A percentile compares a stretch with the other conserved stretches of the same genome.
Evolutionary conservation across 768 basidiomycete genomes (phyloP).

Genomic region (Pleurotus salmoneostramineus): DNA sequence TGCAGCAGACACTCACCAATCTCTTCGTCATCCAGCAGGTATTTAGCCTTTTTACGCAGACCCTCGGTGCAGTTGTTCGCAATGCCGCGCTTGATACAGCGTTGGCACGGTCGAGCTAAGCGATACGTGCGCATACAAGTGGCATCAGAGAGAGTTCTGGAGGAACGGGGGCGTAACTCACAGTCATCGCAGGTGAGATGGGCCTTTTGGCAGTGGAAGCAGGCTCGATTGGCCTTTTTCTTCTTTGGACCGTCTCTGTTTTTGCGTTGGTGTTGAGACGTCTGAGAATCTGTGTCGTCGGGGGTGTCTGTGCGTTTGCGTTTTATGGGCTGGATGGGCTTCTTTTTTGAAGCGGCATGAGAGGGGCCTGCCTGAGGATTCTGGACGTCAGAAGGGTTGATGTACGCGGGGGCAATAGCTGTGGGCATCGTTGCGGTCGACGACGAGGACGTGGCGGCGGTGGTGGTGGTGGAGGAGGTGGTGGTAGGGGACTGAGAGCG

Average conservation of each 20-base stretch:
- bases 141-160: conserved; percentile 15
- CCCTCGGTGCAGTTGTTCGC: conserved; percentile 89
- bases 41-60: conserved; percentile 96
- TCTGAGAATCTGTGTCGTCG: conserved; percentile 49
- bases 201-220: conserved; percentile 94
- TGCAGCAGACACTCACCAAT: conserved; percentile 54
- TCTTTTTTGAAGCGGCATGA: conserved; percentile 32
- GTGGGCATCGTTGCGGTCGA: conserved; percentile 15
- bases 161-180: conserved; percentile 33
- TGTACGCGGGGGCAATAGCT: conserved; percentile 25
- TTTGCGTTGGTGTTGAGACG: conserved; percentile 44
- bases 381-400: conserved; percentile 40
- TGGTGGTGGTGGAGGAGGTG: conserved; percentile 32
- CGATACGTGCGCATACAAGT: conserved; percentile 14
- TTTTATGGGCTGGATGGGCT: conserved; percentile 33
- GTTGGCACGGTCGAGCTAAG: conserved; percentile 90
- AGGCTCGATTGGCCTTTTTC: conserved; percentile 93
- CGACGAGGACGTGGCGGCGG: conserved; percentile 19
- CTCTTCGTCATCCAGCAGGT: conserved; percentile 91
- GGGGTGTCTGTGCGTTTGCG: conserved; percentile 61
- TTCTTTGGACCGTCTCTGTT: conserved; percentile 80
- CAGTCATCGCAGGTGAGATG: conserved; percentile 99
- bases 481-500: conserved; percentile 24
- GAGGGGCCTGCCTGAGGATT: conserved; percentile 36
- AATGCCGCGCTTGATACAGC: conserved; percentile 93